Conservation (phyloP, 2,329 filamentous ascomycete genomes). For the Sporothrix curviconia region DNA sequence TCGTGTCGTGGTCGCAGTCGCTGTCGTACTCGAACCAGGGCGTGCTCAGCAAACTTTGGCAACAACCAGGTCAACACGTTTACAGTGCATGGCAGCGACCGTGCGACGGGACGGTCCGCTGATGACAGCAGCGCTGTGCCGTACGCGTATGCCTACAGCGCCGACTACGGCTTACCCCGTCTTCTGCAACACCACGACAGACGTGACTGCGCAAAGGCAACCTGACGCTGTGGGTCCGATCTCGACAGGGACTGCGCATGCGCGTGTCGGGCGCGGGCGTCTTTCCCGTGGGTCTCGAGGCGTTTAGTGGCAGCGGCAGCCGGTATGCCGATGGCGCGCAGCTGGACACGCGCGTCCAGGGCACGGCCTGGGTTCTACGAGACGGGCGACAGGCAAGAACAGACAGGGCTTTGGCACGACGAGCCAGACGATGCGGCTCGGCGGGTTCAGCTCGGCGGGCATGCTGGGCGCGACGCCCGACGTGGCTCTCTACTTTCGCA, state of each 20-base stretch:
- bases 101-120: conserved; percentile 10
- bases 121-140: background rate
- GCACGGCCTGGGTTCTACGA: conserved; percentile 51
- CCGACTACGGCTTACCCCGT: conserved; percentile 55
- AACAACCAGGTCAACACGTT: conserved; percentile 37
- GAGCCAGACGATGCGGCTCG: conserved; percentile 50
- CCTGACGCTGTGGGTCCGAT: conserved; percentile 38
- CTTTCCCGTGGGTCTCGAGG: conserved; percentile 55
- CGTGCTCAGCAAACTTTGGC: conserved; percentile 32
- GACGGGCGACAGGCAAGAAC: conserved; percentile 35
- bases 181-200: conserved; percentile 47
- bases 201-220: conserved; percentile 36
- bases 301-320: conserved; percentile 36
- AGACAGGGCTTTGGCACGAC: conserved; percentile 50
- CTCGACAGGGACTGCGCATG: conserved; percentile 37
- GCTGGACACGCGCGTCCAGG: conserved; percentile 49
- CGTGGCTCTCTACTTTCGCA: conserved; percentile 49
- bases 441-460: conserved; percentile 31
- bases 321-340: conserved; percentile 28
- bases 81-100: conserved; percentile 27
- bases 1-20: conserved; percentile 51
- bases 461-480: conserved; percentile 21
- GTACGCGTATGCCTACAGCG: conserved; percentile 24
- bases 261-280: conserved; percentile 34
- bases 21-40: conserved; percentile 50